These are phyloP conservation scores for Brassica balearica DNA, from an alignment of 441 rosid genomes.

Conservation along the genomic window DNA sequence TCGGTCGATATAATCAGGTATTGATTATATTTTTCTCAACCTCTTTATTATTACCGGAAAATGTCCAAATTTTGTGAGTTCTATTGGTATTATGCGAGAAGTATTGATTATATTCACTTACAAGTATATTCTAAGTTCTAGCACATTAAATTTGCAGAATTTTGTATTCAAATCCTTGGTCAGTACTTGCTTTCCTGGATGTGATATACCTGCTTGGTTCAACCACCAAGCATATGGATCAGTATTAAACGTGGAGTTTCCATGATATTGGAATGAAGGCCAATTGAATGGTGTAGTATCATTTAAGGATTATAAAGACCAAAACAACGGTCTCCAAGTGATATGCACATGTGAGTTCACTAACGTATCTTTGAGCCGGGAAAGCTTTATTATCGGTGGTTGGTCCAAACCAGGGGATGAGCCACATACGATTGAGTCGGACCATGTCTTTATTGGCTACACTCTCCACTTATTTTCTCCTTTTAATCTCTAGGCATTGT, in stretches of 20 bases:
- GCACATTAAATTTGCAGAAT: constrained; percentile 10
- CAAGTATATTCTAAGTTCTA: too few relatives aligned
- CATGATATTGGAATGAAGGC: not conserved
- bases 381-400: not conserved
- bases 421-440: not conserved
- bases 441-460: constrained; percentile 25
- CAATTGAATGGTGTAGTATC: not conserved
- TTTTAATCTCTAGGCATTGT: too few relatives aligned
- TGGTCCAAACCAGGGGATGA: constrained; percentile 2
- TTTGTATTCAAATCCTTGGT: constrained; percentile 25
- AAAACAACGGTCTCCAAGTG: constrained; percentile 19
- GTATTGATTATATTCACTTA: too few relatives aligned
- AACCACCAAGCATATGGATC: constrained; percentile 11
- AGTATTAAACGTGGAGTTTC: not conserved
- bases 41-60: not conserved
- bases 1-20: not conserved
- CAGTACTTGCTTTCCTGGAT: constrained; percentile 27
- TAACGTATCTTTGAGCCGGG: not conserved
- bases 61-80: too few relatives aligned
- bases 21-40: not conserved
- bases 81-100: too few relatives aligned
- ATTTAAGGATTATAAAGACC: not conserved
- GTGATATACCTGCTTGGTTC: constrained; percentile 24
- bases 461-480: not conserved
- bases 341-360: constrained; percentile 14